phyloP scores from a whole-genome alignment of 345 rosid species.

The Angophora floribunda region DNA sequence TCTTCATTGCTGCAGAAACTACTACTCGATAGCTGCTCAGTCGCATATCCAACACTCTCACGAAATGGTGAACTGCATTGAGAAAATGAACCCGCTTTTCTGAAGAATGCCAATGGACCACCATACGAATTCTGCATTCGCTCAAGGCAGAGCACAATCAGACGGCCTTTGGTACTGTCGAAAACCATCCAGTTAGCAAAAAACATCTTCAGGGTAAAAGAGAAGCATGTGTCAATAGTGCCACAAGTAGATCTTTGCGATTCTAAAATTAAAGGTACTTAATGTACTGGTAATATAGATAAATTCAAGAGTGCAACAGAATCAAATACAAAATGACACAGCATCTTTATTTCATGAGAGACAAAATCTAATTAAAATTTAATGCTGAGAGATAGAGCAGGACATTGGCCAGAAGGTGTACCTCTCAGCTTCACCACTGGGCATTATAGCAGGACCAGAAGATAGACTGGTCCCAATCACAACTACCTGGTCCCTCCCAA shows the following conservation, averaged over 20 bases:
- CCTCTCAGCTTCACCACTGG: constrained; percentile 99
- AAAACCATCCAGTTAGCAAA: constrained; percentile 9
- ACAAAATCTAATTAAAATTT: neutral
- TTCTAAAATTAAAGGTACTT: neutral
- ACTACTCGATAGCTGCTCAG: constrained; percentile 77
- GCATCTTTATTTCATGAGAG: neutral
- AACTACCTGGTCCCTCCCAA: constrained; percentile 75
- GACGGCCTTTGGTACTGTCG: constrained; percentile 85
- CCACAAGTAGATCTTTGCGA: neutral
- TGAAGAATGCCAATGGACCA: constrained; percentile 58
- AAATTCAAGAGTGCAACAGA: neutral
- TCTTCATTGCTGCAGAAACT: constrained; percentile 86
- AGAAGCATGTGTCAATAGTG: neutral
- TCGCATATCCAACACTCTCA: constrained; percentile 54
- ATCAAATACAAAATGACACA: neutral
- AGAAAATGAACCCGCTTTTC: constrained; percentile 67
- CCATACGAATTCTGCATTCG: constrained; percentile 63
- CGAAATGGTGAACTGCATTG: constrained; percentile 76
- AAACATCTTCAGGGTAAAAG: neutral
- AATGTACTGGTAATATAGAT: neutral
- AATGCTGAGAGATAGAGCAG: neutral
- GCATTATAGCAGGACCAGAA: constrained; percentile 90
- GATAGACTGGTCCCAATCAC: constrained; percentile 87
- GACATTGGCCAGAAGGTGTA: neutral
- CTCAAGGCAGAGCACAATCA: constrained; percentile 67